Evolutionary conservation across 371 early-diverging fungal species (phyloP), one percentile per base, ranked within the genome.

Genomic region (Mucor indicus): DNA sequence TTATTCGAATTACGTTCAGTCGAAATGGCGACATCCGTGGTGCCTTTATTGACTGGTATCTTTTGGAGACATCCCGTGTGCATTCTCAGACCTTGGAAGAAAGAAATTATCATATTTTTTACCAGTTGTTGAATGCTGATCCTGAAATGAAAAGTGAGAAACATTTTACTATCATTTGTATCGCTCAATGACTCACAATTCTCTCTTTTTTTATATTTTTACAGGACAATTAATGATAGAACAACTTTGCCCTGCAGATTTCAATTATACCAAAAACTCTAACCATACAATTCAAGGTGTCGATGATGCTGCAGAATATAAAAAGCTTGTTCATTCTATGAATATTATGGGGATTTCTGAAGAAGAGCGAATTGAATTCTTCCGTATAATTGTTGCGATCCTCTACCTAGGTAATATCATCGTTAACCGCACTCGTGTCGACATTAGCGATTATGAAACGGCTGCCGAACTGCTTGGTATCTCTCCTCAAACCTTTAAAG

Each of bases 31-130:
- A 91, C 41, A 98, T 99, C 48, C 81, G 87, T 21, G 99, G 99
- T 39, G 99, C 95, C 33, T 90, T 92, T 63, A 98, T 99, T 57
- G 97, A 99, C 57, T 86, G 94, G 73, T 99, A 99, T 71, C 77
- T 99, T 22, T 77, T 99, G 33, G 99, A 99, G 67, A 97, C 95
- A 63, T 95, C 98, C 2, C 87, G 99, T 33, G 96, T 99, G 0
- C 95, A 96, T 15, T 90, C 85, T 42, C 98, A 96, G 65, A 85
- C 91, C 0, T 32, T 75, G 5, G 81, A 89, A 44, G 99, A 99
- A 71, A 80, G 98, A 48, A 99, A 94, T 73, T 99, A 95, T 62
- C 99, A 99, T 63, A 85, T 99, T 32, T 99, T 99, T 67, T 99
- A 99, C 73, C 96, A 98, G 71, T 64, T 99, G 6, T 62, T 98